A percentile compares a stretch with the other conserved stretches of the same genome.
These are phyloP conservation scores for Pichia sp. DNA, from an alignment of 1,139 yeast species.

Conservation along the genomic window DNA sequence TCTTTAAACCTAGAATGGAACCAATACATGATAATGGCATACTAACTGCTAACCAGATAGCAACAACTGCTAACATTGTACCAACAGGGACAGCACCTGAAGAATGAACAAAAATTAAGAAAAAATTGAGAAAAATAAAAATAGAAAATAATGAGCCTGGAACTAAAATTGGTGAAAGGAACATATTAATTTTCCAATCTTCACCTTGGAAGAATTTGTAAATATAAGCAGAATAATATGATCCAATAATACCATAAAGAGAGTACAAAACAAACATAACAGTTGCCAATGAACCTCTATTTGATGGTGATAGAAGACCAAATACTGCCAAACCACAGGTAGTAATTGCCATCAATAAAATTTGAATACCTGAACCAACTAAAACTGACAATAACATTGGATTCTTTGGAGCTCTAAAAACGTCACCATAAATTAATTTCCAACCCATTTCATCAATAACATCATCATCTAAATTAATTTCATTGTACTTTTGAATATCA, in stretches of 20 bases:
- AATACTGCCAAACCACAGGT: slow-evolving; percentile 79
- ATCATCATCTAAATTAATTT: slow-evolving; percentile 74
- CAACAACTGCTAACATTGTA: slow-evolving; percentile 73
- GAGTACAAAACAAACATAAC: slow-evolving; percentile 82
- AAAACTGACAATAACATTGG: slow-evolving; percentile 70
- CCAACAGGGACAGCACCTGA: slow-evolving; percentile 96
- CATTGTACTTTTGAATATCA: slow-evolving; percentile 86
- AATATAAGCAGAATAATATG: slow-evolving; percentile 77
- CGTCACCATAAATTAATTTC: slow-evolving; percentile 95
- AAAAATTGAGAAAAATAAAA: slow-evolving; percentile 71
- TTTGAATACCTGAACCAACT: slow-evolving; percentile 85
- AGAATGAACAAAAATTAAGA: slow-evolving; percentile 69
- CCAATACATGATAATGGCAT: slow-evolving; percentile 81
- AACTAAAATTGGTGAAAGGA: slow-evolving; percentile 74
- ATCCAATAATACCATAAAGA: slow-evolving; percentile 71
- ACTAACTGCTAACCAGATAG: slow-evolving; percentile 81
- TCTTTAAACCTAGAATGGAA: slow-evolving; percentile 68
- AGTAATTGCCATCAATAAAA: slow-evolving; percentile 67
- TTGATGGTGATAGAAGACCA: slow-evolving; percentile 89
- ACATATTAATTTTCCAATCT: slow-evolving; percentile 80
- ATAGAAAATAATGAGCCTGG: slow-evolving; percentile 69
- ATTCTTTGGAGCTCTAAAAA: slow-evolving; percentile 76
- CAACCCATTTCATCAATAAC: slow-evolving; percentile 94
- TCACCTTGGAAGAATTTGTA: slow-evolving; percentile 92
- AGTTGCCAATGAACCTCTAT: slow-evolving; percentile 89